Conservation (phyloP, 2,329 filamentous ascomycete species). For the Claviceps sorghi region DNA sequence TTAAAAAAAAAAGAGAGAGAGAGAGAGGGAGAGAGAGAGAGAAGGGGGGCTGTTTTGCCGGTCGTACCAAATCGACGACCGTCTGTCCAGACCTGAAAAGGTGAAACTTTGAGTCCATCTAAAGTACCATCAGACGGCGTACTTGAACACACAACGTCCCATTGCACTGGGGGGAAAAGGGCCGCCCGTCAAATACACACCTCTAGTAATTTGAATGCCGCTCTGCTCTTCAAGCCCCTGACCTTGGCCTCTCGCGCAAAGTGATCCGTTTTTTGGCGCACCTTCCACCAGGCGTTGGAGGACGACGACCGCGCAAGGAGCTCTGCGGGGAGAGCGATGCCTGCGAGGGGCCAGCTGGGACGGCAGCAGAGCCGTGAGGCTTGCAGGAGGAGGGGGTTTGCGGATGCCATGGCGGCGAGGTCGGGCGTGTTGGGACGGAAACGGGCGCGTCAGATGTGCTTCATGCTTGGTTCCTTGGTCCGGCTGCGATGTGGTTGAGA, state of each 20-base stretch:
- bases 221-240: conserved; percentile 70
- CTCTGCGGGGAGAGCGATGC: too few relatives aligned
- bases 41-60: background rate
- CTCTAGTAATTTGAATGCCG: conserved; percentile 85
- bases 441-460: background rate
- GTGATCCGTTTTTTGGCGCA: conserved; percentile 57
- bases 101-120: conserved; percentile 72
- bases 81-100: conserved; percentile 71
- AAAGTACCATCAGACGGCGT: background rate
- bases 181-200: conserved; percentile 25
- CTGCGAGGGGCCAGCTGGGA: background rate
- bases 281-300: conserved; percentile 70
- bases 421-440: background rate
- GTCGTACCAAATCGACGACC: conserved; percentile 69
- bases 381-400: background rate
- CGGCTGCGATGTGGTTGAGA: too few relatives aligned
- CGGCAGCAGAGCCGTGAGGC: background rate
- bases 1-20: too few relatives aligned
- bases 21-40: background rate
- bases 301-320: conserved; percentile 15
- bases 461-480: background rate
- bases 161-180: too few relatives aligned
- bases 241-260: conserved; percentile 65
- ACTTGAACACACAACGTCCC: too few relatives aligned
- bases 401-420: background rate